phyloP scores from a whole-genome alignment of 2,329 filamentous ascomycete genomes.

The Hypoxylon sp. region DNA sequence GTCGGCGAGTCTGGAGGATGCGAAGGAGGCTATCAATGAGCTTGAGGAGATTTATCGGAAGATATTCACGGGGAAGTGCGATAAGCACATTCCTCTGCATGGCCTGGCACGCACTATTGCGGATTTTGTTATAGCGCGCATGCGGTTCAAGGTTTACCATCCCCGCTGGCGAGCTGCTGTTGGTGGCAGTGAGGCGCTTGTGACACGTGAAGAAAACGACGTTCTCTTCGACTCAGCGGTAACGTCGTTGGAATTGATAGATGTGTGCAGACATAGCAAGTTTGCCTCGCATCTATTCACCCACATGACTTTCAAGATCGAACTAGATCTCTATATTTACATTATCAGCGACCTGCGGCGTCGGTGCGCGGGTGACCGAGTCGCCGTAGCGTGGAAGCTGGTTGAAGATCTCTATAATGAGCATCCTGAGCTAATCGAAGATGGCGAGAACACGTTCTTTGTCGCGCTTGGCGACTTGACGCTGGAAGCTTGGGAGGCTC shows the following conservation, averaged over 20 bases:
- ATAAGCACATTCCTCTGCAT: neutral
- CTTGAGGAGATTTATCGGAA: neutral
- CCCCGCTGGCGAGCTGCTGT: neutral
- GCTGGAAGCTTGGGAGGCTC: neutral
- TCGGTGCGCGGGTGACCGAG: neutral
- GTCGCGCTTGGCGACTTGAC: neutral
- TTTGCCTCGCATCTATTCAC: neutral
- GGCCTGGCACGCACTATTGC: neutral
- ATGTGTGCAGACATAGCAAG: neutral
- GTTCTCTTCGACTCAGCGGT: neutral
- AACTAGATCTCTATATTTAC: neutral
- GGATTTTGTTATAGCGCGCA: neutral
- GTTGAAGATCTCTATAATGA: neutral
- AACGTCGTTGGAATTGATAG: neutral
- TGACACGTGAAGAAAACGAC: neutral
- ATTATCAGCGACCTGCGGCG: neutral
- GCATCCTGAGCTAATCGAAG: neutral
- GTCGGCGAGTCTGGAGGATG: neutral
- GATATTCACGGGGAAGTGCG: neutral
- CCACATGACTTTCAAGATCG: neutral
- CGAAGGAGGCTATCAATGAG: neutral
- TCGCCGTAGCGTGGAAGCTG: neutral
- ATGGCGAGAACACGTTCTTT: neutral
- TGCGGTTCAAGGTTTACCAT: slow-evolving; percentile 1
- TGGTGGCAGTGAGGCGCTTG: neutral